A percentile compares a stretch with the other conserved stretches of the same genome.
Conservation (phyloP, 140 eudicot genomes). For the Cichorium intybus region DNA sequence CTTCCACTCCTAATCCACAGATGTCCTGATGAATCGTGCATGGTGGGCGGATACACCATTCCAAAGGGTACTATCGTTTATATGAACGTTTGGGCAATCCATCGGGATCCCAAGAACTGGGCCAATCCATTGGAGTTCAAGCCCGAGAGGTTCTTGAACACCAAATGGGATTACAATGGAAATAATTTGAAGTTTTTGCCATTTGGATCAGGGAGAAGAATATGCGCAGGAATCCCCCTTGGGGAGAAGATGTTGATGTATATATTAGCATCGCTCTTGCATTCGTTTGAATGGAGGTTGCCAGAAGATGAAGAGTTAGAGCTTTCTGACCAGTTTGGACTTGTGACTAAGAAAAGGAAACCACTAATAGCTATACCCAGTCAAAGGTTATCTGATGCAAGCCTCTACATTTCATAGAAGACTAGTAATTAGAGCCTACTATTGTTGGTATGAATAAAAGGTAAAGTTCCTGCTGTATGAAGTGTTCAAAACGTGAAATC, state of each 20-base stretch:
- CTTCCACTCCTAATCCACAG: slow-evolving; percentile 34
- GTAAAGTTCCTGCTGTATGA: too few relatives aligned
- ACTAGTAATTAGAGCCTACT: neutral
- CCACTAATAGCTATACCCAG: slow-evolving; percentile 38
- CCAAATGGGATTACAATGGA: slow-evolving; percentile 35
- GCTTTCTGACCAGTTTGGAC: slow-evolving; percentile 35
- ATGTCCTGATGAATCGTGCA: slow-evolving; percentile 31
- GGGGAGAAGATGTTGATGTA: slow-evolving; percentile 44
- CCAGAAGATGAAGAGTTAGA: slow-evolving; percentile 32
- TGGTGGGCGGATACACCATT: slow-evolving; percentile 37
- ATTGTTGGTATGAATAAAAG: too few relatives aligned
- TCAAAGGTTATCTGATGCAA: slow-evolving; percentile 26
- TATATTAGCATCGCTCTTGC: slow-evolving; percentile 36
- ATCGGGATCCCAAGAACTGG: slow-evolving; percentile 42
- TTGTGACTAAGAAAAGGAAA: slow-evolving; percentile 36
- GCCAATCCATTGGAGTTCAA: slow-evolving; percentile 33
- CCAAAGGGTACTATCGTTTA: slow-evolving; percentile 37
- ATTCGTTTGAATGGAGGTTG: slow-evolving; percentile 43
- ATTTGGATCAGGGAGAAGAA: slow-evolving; percentile 55
- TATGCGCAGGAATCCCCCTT: slow-evolving; percentile 39
- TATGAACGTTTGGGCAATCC: slow-evolving; percentile 31
- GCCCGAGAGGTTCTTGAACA: slow-evolving; percentile 43
- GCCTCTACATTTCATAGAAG: slow-evolving; percentile 14
- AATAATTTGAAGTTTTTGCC: slow-evolving; percentile 38
- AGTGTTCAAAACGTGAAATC: too few relatives aligned